Base-by-base conservation (phyloP, 352 stramenopile species). In the Globisporangium nodosum region DNA sequence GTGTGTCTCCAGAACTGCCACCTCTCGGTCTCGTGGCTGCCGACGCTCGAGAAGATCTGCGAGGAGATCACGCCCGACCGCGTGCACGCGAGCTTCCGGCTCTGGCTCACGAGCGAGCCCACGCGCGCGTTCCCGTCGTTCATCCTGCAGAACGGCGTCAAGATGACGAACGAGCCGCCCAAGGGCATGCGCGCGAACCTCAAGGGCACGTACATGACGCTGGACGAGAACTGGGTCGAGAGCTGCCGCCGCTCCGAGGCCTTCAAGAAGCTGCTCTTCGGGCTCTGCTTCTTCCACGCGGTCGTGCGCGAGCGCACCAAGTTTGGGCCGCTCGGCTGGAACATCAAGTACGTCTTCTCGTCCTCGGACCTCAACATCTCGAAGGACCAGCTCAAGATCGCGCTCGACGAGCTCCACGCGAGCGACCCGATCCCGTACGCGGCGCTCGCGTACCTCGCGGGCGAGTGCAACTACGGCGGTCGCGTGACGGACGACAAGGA, bases 1-100 rank as follows among this genome's bases (percentile, higher is more conserved):
- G 94, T 98, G 15, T 97, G 86, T 63, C 71, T 98, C 0, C 93
- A 98, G 74, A 98, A 98, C 64, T 98, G 93, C 59, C 96, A 98
- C 63, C 73, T 98, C 53, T 96, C 81, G 2, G 91, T 97, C 3
- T 96, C 81, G 33, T 98, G 96, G 95, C 75, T 98, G 31, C 94
- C 95, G 7, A 97, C 84, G 40, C 73, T 98, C 0, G 95, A 98
- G 61, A 92, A 94, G 57, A 84, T 98, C 40, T 97, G 87, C 31
- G 93, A 98, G 63, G 94, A 98, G 47, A 93, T 98, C 48, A 96
- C 85, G 3, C 87, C 87, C 0, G 91, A 98, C 55, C 73, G 88
- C 3, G 86, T 97, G 7, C 85, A 98, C 53, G 87, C 86, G 18
- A 93, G 76, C 61, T 98, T 98, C 65, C 75, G 95, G 0, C 63